Evolutionary conservation across 2,329 filamentous ascomycete species (phyloP), one percentile per base, ranked within the genome.

Genomic region (Grosmannia serpens): DNA sequence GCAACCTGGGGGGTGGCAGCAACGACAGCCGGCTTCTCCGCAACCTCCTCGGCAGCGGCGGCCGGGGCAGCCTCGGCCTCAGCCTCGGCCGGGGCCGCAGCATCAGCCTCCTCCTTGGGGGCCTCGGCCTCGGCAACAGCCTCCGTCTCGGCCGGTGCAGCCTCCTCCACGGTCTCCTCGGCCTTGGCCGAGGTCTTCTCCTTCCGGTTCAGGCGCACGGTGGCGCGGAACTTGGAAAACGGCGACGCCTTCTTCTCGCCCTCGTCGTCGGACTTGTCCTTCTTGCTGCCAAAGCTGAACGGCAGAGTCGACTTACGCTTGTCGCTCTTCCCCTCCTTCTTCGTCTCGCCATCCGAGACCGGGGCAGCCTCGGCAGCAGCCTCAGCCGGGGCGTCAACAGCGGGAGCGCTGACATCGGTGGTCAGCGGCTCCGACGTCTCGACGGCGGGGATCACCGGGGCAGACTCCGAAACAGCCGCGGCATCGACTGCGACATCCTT

Each of bases 231-330:
- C 78, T 83, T 83, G 62, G 80, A 83, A 77, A 84, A 84, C 65
- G 73, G 75, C 63, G 77, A 78, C 13, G 38, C 20, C 73, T 77
- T 76, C 75, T 81, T 81, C 72, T 82, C 77, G 64, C 81, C 78
- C 69, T 88, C 85, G 66, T 83, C 78, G 63, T 85, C 85, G 1
- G 79, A 80, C 73, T 81, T 81, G 71, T 87, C 85, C 80, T 92
- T 92, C 81, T 89, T 87, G 74, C 89, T 84, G 38, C 62, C 62
- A 68, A 84, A 85, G 67, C 83, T 84, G 74, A 95, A 95, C 54
- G 80, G 79, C 10, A 83, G 73, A 68, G 91, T 86, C 64, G 89
- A 94, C 74, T 85, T 84, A 73, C 90, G 88, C 88, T 95, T 95
- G 73, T 83, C 79, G 53, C 72, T 72, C 84, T 89, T 91, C 65